Base-by-base conservation (phyloP, 2,329 filamentous ascomycete genomes). In the Kalmusia sp. region DNA sequence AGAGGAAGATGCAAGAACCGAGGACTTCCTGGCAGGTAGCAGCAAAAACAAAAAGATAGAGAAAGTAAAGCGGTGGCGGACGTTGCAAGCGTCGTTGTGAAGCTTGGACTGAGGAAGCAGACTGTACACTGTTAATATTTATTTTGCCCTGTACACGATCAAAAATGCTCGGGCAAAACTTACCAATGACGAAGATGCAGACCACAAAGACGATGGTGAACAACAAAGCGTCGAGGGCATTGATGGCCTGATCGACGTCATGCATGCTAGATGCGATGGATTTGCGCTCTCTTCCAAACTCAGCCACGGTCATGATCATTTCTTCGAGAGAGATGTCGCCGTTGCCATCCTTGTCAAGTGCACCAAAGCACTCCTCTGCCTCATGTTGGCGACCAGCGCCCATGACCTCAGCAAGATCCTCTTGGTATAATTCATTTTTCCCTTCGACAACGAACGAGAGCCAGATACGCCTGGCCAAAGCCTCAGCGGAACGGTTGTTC, bases 1-100 rank as follows among this genome's bases (percentile, higher is more conserved):
- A 99, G 1, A 99, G 80, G 80, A 99, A 99, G 68, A 99, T 96
- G 79, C 93, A 98, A 31, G 93, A 97, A 68, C 93, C 93, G n/a
- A 99, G 85, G 59, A 99, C 90, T 75, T 99, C 95, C 76, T 97
- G 93, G 3, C 89, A 88, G 1, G 93, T 97, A 51, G 89, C 89
- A 21, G 93, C 88, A 74, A 99, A 98, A 64, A 97, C 89, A 78
- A 99, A n/a, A 99, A 3, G 93, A 97, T n/a, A 98, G 80, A 5
- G 93, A 98, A 8, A 99, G 86, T 35, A 99, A 83, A 0, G 95
- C 89, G 1, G 95, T 97, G 58, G 93, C 93, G 44, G 93, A 92
- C 8, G 93, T 96, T 4, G 92, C 89, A 33, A 97, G 83, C 5
- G 92, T 96, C 2, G 89, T 90, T 49, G 91, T 85, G 68, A 97